Percentiles rank a stretch among this genome's conserved stretches.
phyloP scores from a whole-genome alignment of 1,284 basidiomycete species.

The Boletus sp. region DNA sequence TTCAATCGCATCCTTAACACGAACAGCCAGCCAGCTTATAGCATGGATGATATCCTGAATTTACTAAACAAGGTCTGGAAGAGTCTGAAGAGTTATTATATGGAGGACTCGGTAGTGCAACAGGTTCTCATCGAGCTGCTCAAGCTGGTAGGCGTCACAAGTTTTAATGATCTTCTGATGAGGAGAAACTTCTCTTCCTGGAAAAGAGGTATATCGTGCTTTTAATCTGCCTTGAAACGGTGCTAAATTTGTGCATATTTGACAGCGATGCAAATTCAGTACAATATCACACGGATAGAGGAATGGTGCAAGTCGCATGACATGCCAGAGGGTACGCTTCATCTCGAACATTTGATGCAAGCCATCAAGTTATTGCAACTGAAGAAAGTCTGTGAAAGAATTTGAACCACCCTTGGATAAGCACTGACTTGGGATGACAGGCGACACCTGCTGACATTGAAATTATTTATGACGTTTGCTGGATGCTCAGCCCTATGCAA shows the following conservation, averaged over 20 bases:
- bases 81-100: slow-evolving; percentile 97
- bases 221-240: not conserved
- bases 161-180: slow-evolving; percentile 99
- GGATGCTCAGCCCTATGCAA: slow-evolving; percentile 99
- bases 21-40: slow-evolving; percentile 84
- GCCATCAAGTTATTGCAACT: slow-evolving; percentile 97
- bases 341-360: slow-evolving; percentile 99
- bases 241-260: slow-evolving; percentile 1
- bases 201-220: slow-evolving; percentile 80
- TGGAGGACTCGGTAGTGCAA: slow-evolving; percentile 96
- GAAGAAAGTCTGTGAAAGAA: slow-evolving; percentile 74
- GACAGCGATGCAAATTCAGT: slow-evolving; percentile 97
- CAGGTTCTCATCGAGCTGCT: slow-evolving; percentile 96
- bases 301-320: slow-evolving; percentile 98
- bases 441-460: slow-evolving; percentile 92
- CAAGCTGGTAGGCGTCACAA: slow-evolving; percentile 94
- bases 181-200: slow-evolving; percentile 98
- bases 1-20: slow-evolving; percentile 91
- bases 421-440: slow-evolving; percentile 38
- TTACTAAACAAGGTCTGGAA: slow-evolving; percentile 98
- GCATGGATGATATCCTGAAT: slow-evolving; percentile 98
- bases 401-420: not conserved
- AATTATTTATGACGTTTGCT: slow-evolving; percentile 98
- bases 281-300: slow-evolving; percentile 97
- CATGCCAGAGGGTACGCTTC: slow-evolving; percentile 98